A percentile compares a stretch with the other conserved stretches of the same genome.
Evolutionary conservation across 2,329 filamentous ascomycete species (phyloP).

Genomic region (Cytospora leucostoma): DNA sequence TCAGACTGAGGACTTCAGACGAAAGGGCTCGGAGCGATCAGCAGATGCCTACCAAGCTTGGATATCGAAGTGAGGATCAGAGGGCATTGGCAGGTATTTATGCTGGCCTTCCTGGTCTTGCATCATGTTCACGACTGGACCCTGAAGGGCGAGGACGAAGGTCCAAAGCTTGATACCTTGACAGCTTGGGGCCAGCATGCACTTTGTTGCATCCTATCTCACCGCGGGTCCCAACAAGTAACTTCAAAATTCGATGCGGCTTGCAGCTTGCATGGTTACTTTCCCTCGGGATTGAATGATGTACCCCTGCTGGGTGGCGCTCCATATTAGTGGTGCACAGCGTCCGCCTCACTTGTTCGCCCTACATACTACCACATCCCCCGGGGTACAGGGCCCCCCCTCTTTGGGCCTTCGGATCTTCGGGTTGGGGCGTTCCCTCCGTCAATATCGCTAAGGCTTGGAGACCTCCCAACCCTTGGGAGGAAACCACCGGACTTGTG

Average conservation of each 20-base stretch:
- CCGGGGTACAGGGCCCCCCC: constrained; percentile 11
- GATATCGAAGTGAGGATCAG: constrained; percentile 1
- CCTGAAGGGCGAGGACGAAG: constrained; percentile 2
- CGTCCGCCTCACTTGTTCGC: constrained; percentile 19
- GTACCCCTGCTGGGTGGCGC: constrained; percentile 10
- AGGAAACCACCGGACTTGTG: constrained; percentile 2
- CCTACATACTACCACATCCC: constrained; percentile 7
- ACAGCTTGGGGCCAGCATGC: constrained; percentile 14
- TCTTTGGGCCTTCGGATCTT: constrained; percentile 12
- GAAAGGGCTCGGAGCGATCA: constrained; percentile 7
- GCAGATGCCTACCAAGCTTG: constrained; percentile 1
- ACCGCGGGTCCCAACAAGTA: constrained; percentile 9
- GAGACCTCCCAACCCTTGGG: constrained; percentile 3
- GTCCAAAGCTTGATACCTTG: constrained; percentile 13
- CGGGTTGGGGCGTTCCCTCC: constrained; percentile 6
- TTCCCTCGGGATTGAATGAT: constrained; percentile 4
- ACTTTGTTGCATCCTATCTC: constrained; percentile 8
- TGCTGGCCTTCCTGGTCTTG: constrained; percentile 14
- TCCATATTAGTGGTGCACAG: constrained; percentile 20
- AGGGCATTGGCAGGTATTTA: constrained; percentile 16
- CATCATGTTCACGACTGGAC: not conserved
- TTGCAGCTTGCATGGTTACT: constrained; percentile 17
- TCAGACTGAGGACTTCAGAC: constrained; percentile 3
- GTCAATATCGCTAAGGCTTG: constrained; percentile 1
- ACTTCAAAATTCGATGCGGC: not conserved